Evolutionary conservation across 148 eudicot species (phyloP).

Genomic region (Persicaria maculosa): DNA sequence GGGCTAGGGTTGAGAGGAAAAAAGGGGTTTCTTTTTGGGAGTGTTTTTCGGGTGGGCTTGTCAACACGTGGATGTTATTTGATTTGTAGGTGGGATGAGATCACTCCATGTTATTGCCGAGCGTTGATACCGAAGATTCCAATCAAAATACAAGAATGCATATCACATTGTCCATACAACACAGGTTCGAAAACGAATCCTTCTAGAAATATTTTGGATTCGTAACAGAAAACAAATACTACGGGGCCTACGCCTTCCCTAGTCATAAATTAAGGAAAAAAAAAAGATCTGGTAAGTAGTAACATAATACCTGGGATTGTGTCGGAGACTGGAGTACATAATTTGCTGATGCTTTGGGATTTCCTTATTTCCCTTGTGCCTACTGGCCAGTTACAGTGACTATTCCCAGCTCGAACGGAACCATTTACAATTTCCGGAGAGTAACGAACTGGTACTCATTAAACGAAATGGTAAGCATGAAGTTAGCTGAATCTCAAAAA

Average conservation of each 20-base stretch:
- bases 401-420: background rate
- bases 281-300: background rate
- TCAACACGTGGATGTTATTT: too few species aligned
- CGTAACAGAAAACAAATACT: background rate
- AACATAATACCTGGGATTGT: background rate
- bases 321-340: background rate
- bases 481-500: constrained; percentile 7
- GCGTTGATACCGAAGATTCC: background rate
- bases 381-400: background rate
- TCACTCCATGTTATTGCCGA: constrained; percentile 1
- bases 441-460: background rate
- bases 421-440: background rate
- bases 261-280: background rate
- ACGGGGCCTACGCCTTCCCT: background rate
- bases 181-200: background rate
- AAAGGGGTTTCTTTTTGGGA: too few species aligned
- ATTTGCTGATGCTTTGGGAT: background rate
- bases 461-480: background rate
- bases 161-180: background rate
- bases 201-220: background rate
- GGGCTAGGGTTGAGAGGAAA: too few species aligned
- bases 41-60: too few species aligned
- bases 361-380: background rate
- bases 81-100: too few species aligned
- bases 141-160: background rate